These are phyloP conservation scores for Coffea canephora DNA, from an alignment of 257 asterid species.

Conservation along the genomic window DNA sequence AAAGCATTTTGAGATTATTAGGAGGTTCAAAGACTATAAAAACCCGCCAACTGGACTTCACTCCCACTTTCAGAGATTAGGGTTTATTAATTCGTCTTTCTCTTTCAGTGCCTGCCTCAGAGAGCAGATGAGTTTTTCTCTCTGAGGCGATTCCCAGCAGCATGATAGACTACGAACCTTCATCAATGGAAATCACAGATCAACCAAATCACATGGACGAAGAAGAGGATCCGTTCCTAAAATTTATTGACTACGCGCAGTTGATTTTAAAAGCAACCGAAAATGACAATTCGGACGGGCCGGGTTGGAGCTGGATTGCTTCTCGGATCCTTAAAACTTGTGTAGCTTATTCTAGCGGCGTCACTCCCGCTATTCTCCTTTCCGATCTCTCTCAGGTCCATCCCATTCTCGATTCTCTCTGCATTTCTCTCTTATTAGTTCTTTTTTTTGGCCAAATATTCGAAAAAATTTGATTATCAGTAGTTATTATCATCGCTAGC, in stretches of 20 bases:
- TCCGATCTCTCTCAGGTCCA: slow-evolving; percentile 84
- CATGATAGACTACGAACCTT: slow-evolving; percentile 33
- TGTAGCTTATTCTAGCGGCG: slow-evolving; percentile 80
- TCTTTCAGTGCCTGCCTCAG: neutral
- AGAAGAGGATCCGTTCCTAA: slow-evolving; percentile 59
- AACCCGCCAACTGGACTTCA: slow-evolving; percentile 7
- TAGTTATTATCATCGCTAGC: no score
- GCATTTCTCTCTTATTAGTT: neutral
- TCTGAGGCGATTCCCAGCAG: slow-evolving; percentile 29
- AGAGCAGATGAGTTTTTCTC: slow-evolving; percentile 20
- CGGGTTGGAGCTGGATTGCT: slow-evolving; percentile 90
- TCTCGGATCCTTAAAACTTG: slow-evolving; percentile 73
- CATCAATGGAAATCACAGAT: slow-evolving; percentile 46
- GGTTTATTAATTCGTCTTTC: neutral
- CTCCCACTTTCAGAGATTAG: neutral
- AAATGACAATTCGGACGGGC: slow-evolving; percentile 37
- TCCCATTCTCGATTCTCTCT: neutral
- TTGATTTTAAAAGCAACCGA: slow-evolving; percentile 42
- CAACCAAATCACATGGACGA: slow-evolving; percentile 23
- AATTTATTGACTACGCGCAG: slow-evolving; percentile 59
- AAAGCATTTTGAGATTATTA: neutral
- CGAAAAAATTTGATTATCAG: no score
- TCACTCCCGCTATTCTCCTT: slow-evolving; percentile 90
- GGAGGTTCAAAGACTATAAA: neutral
- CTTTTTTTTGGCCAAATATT: no score